Evolutionary conservation across 257 asterid genomes (phyloP).

Genomic region (Solanum sparsipilum): DNA sequence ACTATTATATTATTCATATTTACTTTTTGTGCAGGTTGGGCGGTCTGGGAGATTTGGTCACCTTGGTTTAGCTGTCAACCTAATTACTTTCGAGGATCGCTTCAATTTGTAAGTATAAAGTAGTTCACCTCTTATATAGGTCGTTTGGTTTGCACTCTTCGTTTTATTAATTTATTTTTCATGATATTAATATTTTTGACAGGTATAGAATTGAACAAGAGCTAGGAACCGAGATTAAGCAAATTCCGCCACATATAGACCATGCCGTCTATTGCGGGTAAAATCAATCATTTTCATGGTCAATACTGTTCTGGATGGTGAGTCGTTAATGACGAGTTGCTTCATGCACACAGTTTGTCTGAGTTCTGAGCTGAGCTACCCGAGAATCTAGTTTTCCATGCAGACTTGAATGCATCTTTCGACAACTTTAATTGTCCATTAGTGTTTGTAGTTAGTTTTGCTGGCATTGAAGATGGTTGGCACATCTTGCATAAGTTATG

Average conservation of each 20-base stretch:
- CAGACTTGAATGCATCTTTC: not conserved
- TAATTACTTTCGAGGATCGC: constrained; percentile 79
- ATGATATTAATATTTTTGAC: constrained; percentile 1
- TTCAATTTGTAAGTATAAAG: constrained; percentile 54
- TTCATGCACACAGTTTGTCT: not conserved
- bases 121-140: not conserved
- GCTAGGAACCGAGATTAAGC: constrained; percentile 83
- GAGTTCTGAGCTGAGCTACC: not conserved
- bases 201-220: constrained; percentile 93
- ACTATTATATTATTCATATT: not conserved
- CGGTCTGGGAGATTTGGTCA: constrained; percentile 93
- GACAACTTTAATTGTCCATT: not conserved
- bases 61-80: constrained; percentile 87
- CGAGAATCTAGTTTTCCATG: not conserved
- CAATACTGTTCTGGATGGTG: constrained; percentile 17
- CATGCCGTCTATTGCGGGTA: constrained; percentile 63
- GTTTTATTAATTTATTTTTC: not conserved
- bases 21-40: constrained; percentile 52
- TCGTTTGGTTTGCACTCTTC: not conserved
- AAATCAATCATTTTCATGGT: constrained; percentile 11
- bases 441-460: not conserved
- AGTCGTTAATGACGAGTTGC: not conserved
- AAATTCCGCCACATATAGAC: constrained; percentile 85
- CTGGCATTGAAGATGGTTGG: not conserved
- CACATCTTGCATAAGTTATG: not conserved